Base-by-base conservation (phyloP, 495 filamentous ascomycete genomes). In the Aspergillus wentii region DNA sequence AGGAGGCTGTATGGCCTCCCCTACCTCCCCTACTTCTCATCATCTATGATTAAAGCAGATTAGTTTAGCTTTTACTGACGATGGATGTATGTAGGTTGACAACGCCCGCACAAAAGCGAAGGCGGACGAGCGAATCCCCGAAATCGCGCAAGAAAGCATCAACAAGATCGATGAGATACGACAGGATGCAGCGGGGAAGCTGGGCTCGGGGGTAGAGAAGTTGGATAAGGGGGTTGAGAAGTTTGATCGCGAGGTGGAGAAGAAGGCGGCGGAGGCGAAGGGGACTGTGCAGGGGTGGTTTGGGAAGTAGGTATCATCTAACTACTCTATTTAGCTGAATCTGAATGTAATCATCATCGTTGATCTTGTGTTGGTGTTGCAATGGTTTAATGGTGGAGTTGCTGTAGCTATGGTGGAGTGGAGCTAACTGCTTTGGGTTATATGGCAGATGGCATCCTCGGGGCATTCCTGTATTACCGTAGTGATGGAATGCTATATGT, bases 261-360 rank as follows among this genome's bases (percentile, higher is more conserved):
- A 82, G 48, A 79, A 80, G 49, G 77, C 88, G 9, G 59, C 78
- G 5, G 84, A 91, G 59, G 82, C 86, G 8, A 94, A 94, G 78
- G 75, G 79, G 35, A 76, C 76, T 14, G 61, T 92, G 41, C 82
- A 80, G 18, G 77, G 81, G 36, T 95, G 88, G 88, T 90, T 94
- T 45, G 80, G 85, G 22, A 52, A 68, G 23, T 78, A 76, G 57
- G 75, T 80, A 30, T 18, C 17, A 26, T 29, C 33, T 21, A 27
- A 14, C 29, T 23, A 15, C 14, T 30, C 10, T 8, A 14, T 40
- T 37, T 3, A 37, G 22, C 26, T 9, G 3, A 10, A 5, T 37
- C 16, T 37, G 23, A 25, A 27, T 38, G 15, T 19, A 22, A 34
- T 32, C 31, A 18, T 31, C 6, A 40, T 23, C n/a, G n/a, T n/a